Conservation (phyloP, 2,329 filamentous ascomycete genomes). For the Colletotrichum tanaceti region DNA sequence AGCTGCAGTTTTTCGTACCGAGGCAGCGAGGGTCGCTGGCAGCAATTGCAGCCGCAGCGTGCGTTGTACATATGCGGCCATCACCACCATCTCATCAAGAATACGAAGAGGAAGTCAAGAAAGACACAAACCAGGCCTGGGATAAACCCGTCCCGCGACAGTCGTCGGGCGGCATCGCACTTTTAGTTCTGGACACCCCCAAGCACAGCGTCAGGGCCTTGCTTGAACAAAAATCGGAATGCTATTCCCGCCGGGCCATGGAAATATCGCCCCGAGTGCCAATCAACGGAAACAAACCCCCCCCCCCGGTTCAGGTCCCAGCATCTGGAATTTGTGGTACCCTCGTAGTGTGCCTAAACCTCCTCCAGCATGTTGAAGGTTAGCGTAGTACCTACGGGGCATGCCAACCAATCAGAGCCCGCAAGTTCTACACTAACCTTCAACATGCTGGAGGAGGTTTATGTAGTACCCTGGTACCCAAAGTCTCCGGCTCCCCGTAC, state of each 20-base stretch:
- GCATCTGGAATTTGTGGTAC: slow-evolving; percentile 10
- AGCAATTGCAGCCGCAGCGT: not conserved
- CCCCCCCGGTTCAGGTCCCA: not conserved
- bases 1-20: not conserved
- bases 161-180: not conserved
- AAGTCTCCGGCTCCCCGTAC: not conserved
- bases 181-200: not conserved
- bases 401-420: too few relatives aligned
- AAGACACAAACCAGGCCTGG: not conserved
- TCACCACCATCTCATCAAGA: not conserved
- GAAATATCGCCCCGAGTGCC: slow-evolving; percentile 11
- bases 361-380: too few relatives aligned
- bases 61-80: slow-evolving; percentile 17
- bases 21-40: not conserved
- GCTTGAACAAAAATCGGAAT: not conserved
- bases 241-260: slow-evolving; percentile 11
- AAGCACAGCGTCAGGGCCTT: slow-evolving; percentile 1
- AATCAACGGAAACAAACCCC: slow-evolving; percentile 13
- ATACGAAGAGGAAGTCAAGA: not conserved
- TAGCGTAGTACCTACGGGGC: too few relatives aligned
- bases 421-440: too few relatives aligned
- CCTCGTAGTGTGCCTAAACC: too few relatives aligned
- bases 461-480: too few relatives aligned
- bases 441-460: too few relatives aligned
- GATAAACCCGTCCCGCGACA: not conserved